Evolutionary conservation across 164 flowering plant species (phyloP).

Genomic region (Liquidambar formosana): DNA sequence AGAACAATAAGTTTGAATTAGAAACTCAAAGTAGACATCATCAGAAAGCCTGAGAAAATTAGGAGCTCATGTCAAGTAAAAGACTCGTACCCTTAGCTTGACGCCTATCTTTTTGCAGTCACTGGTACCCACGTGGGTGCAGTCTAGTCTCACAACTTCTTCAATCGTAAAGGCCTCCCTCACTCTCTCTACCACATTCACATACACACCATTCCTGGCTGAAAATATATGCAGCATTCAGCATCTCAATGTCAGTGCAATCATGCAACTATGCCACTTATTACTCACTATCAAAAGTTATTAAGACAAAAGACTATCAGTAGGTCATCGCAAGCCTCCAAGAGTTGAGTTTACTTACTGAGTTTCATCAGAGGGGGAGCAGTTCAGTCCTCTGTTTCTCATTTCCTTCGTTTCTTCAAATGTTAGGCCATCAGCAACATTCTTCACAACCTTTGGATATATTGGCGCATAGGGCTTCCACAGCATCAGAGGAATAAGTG

Average conservation of each 20-base stretch:
- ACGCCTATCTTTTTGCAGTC: constrained; percentile 93
- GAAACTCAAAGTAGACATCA: background rate
- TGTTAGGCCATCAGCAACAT: constrained; percentile 74
- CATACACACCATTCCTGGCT: constrained; percentile 94
- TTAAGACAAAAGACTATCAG: background rate
- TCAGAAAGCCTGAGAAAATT: background rate
- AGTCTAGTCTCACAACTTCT: constrained; percentile 83
- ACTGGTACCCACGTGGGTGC: constrained; percentile 68
- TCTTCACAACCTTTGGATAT: constrained; percentile 86
- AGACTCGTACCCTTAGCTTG: constrained; percentile 64
- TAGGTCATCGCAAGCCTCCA: background rate
- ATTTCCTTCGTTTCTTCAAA: constrained; percentile 83
- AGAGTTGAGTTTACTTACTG: constrained; percentile 42
- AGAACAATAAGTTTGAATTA: background rate
- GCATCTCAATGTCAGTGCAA: background rate
- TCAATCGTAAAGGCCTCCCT: constrained; percentile 72
- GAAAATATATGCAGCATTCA: constrained; percentile 6
- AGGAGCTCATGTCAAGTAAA: no score
- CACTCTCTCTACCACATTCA: constrained; percentile 74
- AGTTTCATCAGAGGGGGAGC: constrained; percentile 75
- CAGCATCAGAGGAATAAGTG: constrained; percentile 77
- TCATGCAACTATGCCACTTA: background rate
- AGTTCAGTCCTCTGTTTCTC: constrained; percentile 73
- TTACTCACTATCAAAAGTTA: background rate
- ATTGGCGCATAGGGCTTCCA: constrained; percentile 91